Evolutionary conservation across 225 moss, liverwort and hornwort species (phyloP), one percentile per base, ranked within the genome.

Genomic region (Sphagnum tenellum): DNA sequence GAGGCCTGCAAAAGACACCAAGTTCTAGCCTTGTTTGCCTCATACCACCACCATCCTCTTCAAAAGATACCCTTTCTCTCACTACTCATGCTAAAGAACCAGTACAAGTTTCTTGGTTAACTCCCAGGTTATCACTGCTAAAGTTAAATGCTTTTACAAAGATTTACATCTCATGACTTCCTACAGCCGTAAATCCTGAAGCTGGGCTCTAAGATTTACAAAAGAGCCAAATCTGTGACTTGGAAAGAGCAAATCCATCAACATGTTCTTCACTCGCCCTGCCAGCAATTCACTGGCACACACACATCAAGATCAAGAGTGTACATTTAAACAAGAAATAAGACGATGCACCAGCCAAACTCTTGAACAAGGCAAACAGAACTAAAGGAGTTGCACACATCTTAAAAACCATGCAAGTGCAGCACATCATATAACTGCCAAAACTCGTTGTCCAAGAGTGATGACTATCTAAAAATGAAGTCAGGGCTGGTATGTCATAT

Each of bases 161-260:
- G 63, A 81, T 82, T 85, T 84, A 94, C 86, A 90, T 68, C 79
- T 86, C 82, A 81, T 70, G 70, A 78, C 79, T 4, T 85, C 74
- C 71, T 86, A 82, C 86, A 89, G 74, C 82, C 78, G 75, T 5
- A 67, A 44, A 52, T 52, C 52, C 52, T 5, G 9, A 52, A 52
- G 9, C 52, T 52, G 52, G 9, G 52, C 6, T 5, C 7, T 0
- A 5, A 52, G 52, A 9, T 5, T 52, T 52, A 52, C 52, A 52
- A 52, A 5, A 6, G 7, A 52, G 9, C 7, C 52, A 5, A 5
- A 9, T 9, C 6, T 5, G 52, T 9, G 52, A 5, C 45, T n/a
- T 6, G 59, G 1, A 60, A 60, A 60, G 6, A 6, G n/a, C 59
- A 46, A 50, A 12, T 48, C 9, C 55, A n/a, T 9, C 49, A 44